Evolutionary conservation across 2,329 filamentous ascomycete genomes (phyloP), one percentile per base, ranked within the genome.

Genomic region (Verticillium longisporum): DNA sequence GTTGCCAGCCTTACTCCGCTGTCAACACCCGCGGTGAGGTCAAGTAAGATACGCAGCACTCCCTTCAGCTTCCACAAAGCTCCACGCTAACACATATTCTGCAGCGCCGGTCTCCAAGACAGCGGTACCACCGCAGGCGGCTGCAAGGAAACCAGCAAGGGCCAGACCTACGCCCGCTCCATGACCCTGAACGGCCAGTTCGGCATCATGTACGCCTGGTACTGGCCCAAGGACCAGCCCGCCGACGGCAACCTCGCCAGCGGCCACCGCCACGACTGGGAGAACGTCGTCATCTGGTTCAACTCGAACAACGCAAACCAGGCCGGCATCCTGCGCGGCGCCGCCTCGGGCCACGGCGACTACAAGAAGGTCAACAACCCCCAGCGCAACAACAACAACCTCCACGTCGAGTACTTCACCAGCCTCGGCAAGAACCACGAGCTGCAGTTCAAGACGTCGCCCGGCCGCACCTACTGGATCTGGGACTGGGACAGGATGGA

Each of bases 161-260:
- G 21, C 37, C 56, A 58, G 38, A 26, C 31, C 26, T 58, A 58
- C 26, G 73, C 70, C 26, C 70, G 76, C 13, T 69, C 67, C 18
- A 64, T 63, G 3, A 61, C 62, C 32, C 67, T 71, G 62, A 69
- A 70, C 14, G 68, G 64, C 54, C 64, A 68, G 55, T 72, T 71
- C 56, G 73, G 68, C 58, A 72, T 78, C 64, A 76, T 78, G 74
- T 78, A 77, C 65, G 68, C 73, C 5, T 78, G 76, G 77, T 80
- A 78, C 66, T 72, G 77, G 66, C 78, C 78, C 58, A 80, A 81
- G 69, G 77, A 80, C 61, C 68, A 73, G 63, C 75, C 77, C 11
- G 68, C 65, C 32, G 55, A 61, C 0, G 75, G 73, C 0, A n/a
- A 21, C 41, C n/a, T 6, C n/a, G 2, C 21, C 41, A 14, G 3